Base-by-base conservation (phyloP, 2,329 filamentous ascomycete genomes). In the Ascochyta pisi region DNA sequence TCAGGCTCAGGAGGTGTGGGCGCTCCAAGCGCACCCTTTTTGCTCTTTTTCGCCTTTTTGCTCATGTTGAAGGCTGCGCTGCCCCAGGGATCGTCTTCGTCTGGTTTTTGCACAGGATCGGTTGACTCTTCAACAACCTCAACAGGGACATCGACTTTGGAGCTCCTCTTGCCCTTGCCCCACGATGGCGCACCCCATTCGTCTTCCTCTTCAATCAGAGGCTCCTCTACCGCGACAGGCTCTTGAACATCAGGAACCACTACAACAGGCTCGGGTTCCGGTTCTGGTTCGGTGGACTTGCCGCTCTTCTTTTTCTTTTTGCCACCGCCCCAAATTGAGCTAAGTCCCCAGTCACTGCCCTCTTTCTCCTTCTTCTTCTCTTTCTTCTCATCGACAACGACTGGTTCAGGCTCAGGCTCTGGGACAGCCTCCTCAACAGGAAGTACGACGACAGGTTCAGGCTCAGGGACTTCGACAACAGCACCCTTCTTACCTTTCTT, bases 171-270 rank as follows among this genome's bases (percentile, higher is more conserved):
- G 49, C 70, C 85, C 57, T 82, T 84, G 6, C 81, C 79, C 47
- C 81, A 84, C 29, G 81, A 82, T 79, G 84, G 86, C 43, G 82
- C 81, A 56, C 77, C 81, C 69, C 84, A 85, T 62, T 84, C 84
- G 54, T 83, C 83, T 50, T 84, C 82, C 13, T 78, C 76, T 26
- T 81, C 79, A 15, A 72, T 73, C 54, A 79, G 79, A 2, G 81
- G 78, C 63, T 84, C 82, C 54, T 83, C 80, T 7, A 83, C 74
- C 23, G 71, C 76, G 58, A 79, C 80, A n/a, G 81, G 79, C 52
- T 75, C 73, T 62, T 79, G 77, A 7, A 77, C 42, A n/a, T 58
- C 62, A 33, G 63, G 58, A 13, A 67, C 60, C 46, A 73, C 73
- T 15, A 70, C 59, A 9, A 69, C 44, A 16, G 65, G 60, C 39